These are phyloP conservation scores for Fonsecaea nubica DNA, from an alignment of 2,329 filamentous ascomycete species.

Conservation along the genomic window DNA sequence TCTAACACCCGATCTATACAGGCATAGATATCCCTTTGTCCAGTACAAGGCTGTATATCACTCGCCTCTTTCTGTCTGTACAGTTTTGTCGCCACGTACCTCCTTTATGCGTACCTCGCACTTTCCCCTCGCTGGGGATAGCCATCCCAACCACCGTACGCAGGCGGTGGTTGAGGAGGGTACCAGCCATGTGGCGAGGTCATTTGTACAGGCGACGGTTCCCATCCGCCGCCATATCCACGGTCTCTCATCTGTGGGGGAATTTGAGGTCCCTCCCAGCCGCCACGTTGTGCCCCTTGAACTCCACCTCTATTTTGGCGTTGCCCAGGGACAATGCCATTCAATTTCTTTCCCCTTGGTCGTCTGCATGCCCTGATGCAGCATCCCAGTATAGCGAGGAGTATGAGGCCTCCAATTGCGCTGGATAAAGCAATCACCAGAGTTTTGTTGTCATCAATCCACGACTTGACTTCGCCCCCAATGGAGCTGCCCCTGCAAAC, in stretches of 20 bases:
- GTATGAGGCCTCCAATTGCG: slow-evolving; percentile 73
- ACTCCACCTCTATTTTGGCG: slow-evolving; percentile 11
- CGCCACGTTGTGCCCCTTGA: slow-evolving; percentile 14
- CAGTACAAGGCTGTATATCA: slow-evolving; percentile 4
- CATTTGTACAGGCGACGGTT: slow-evolving; percentile 19
- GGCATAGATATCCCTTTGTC: slow-evolving; percentile 2
- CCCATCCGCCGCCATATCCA: slow-evolving; percentile 35
- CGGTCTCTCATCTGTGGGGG: slow-evolving; percentile 37
- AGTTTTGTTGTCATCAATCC: slow-evolving; percentile 77
- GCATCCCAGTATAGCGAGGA: slow-evolving; percentile 74
- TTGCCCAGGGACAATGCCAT: slow-evolving; percentile 13
- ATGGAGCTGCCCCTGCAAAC: slow-evolving; percentile 74
- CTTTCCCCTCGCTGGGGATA: slow-evolving; percentile 23
- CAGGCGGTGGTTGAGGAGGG: slow-evolving; percentile 36
- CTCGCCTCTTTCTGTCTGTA: not conserved
- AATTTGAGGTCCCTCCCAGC: slow-evolving; percentile 39
- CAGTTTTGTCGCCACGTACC: not conserved
- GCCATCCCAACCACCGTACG: slow-evolving; percentile 27
- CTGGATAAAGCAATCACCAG: slow-evolving; percentile 81
- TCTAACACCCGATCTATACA: slow-evolving; percentile 5
- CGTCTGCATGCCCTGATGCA: slow-evolving; percentile 64
- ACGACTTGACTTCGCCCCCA: slow-evolving; percentile 72
- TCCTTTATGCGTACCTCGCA: slow-evolving; percentile 36
- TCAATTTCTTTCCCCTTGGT: slow-evolving; percentile 23
- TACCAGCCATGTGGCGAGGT: slow-evolving; percentile 29